Evolutionary conservation across 2,329 filamentous ascomycete species (phyloP).

Genomic region (Aspergillus ibericus): DNA sequence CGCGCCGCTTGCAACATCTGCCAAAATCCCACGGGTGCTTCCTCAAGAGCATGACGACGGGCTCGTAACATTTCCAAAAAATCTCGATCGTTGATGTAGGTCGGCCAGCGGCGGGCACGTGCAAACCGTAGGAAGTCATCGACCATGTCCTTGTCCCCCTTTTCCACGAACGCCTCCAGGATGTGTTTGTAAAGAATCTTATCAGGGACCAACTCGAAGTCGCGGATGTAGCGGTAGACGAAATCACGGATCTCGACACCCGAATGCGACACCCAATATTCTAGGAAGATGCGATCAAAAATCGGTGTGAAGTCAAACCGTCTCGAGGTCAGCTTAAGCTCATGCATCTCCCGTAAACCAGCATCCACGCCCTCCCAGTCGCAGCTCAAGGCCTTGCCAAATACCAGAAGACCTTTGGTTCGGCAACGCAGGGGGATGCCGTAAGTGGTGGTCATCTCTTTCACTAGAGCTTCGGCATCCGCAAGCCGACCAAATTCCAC

Average conservation of each 20-base stretch:
- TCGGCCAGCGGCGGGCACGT: conserved; percentile 33
- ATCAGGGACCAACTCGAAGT: conserved; percentile 40
- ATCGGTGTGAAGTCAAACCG: conserved; percentile 31
- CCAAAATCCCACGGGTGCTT: conserved; percentile 40
- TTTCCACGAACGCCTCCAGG: conserved; percentile 41
- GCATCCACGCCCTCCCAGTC: conserved; percentile 43
- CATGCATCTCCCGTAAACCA: conserved; percentile 41
- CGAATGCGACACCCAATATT: conserved; percentile 41
- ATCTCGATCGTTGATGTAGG: conserved; percentile 29
- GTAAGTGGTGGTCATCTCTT: conserved; percentile 36
- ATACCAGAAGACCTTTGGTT: conserved; percentile 39
- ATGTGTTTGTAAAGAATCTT: conserved; percentile 42
- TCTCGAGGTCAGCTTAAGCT: conserved; percentile 30
- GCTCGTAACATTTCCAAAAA: conserved; percentile 35
- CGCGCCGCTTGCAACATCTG: conserved; percentile 42
- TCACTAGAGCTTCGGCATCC: conserved; percentile 36
- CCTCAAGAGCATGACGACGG: conserved; percentile 37
- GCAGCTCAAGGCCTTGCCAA: conserved; percentile 36
- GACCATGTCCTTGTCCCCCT: conserved; percentile 36
- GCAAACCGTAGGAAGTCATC: conserved; percentile 33
- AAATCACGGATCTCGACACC: conserved; percentile 37
- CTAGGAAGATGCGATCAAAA: conserved; percentile 44
- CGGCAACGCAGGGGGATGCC: conserved; percentile 32
- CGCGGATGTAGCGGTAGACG: conserved; percentile 35
- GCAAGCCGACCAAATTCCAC: conserved; percentile 38